Evolutionary conservation across 495 filamentous ascomycete species (phyloP), one percentile per base, ranked within the genome.

Genomic region (Staphylotrichum longicolle): DNA sequence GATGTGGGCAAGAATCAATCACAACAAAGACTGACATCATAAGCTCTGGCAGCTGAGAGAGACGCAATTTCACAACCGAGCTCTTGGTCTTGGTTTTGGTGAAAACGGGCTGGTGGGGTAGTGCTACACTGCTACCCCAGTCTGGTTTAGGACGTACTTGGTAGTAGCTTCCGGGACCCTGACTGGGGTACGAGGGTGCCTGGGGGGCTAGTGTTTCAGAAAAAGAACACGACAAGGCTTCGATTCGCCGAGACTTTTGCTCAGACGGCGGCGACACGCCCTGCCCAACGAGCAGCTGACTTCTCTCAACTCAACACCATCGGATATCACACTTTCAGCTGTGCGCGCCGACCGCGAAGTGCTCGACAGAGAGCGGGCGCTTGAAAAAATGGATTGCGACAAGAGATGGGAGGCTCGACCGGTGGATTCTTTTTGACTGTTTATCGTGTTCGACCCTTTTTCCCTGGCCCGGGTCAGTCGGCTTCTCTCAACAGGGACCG

Each of bases 141-240:
- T 27, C 20, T 27, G 20, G 20, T 27, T 27, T 27, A 27, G 20
- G 20, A 27, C 20, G 20, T 27, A 27, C 20, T 27, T 27, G 20
- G 20, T 27, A 27, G 20, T 27, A 27, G 20, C 20, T 27, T 27
- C 20, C 20, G 20, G 20, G 20, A 27, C 20, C 20, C 20, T 27
- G 20, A 27, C 20, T 27, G 20, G 20, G 20, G 20, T 27, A 27
- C 20, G 20, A 27, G 20, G 20, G 20, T 27, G 20, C 20, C 59
- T 8, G 39, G 51, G 61, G 52, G 46, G 40, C 27, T 47, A 41
- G 57, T 33, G 66, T 68, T 68, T 68, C 66, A 68, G 56, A 40
- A n/a, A 34, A 46, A 57, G 53, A 33, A 37, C 47, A 51, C 35
- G 20, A 58, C 63, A 64, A 47, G 63, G 58, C 35, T 56, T 33